Percentiles rank a stretch among this genome's conserved stretches.
phyloP scores from a whole-genome alignment of 768 basidiomycete species.

The Tremella mesenterica region DNA sequence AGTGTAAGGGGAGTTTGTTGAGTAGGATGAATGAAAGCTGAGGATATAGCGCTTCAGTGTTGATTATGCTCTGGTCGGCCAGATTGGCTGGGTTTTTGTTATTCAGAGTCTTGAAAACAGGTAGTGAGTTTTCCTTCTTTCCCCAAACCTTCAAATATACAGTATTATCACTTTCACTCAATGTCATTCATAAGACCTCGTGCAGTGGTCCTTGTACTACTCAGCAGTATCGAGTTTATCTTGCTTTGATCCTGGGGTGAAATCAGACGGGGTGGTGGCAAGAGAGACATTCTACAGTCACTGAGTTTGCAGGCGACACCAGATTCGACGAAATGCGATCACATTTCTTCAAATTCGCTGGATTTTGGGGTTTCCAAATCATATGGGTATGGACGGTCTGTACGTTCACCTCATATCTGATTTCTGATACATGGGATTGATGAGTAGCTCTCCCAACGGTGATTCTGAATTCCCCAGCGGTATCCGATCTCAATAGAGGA shows the following conservation, averaged over 20 bases:
- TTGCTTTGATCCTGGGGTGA: too few species aligned
- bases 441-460: slow-evolving; percentile 52
- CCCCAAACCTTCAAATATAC: not conserved
- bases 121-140: slow-evolving; percentile 42
- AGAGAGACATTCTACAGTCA: too few species aligned
- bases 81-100: slow-evolving; percentile 60
- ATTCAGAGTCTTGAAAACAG: slow-evolving; percentile 61
- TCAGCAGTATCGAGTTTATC: too few species aligned
- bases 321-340: slow-evolving; percentile 62
- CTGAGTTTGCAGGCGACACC: slow-evolving; percentile 49
- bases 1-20: slow-evolving; percentile 6
- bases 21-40: slow-evolving; percentile 23
- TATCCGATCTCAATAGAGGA: slow-evolving; percentile 49
- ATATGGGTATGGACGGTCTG: slow-evolving; percentile 51
- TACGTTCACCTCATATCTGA: slow-evolving; percentile 9
- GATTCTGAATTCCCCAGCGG: slow-evolving; percentile 60
- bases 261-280: not conserved
- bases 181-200: not conserved
- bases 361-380: slow-evolving; percentile 58
- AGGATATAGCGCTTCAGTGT: slow-evolving; percentile 39
- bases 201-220: too few species aligned
- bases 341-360: slow-evolving; percentile 59
- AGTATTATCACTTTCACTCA: not conserved
- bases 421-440: not conserved
- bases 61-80: slow-evolving; percentile 63